Base-by-base conservation (phyloP, 352 stramenopile species). In the Phytopythium mirpurense region DNA sequence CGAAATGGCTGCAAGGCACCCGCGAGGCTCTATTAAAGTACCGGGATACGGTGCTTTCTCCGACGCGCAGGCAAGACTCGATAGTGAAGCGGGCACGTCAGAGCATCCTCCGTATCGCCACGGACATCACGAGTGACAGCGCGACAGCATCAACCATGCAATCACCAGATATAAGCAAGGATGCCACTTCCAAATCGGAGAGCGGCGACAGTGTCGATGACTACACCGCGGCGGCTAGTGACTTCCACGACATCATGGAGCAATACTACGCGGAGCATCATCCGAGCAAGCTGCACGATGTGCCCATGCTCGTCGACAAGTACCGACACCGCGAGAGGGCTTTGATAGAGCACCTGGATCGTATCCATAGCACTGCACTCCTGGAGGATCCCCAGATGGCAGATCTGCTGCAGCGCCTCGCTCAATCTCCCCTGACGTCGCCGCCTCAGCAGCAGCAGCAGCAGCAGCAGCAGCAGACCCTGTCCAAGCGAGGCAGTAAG, bases 251-350 rank as follows among this genome's bases (percentile, higher is more conserved):
- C 1, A 58, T 73, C 12, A 63, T 91, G 34, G 64, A 79, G 29
- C 53, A 63, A 44, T 83, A 79, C 27, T 90, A 89, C 38, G 43
- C 59, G 1, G 66, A 86, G 43, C 71, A 92, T 56, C 74, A 90
- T 36, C 60, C 78, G 0, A 63, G 60, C 21, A 92, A 92, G 56
- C 52, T 74, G 4, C 61, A 75, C 3, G 78, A 88, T 24, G 78
- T 90, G 0, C 63, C 56, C 0, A 83, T 87, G 66, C 61, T 83
- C 16, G 7, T 83, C 0, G 63, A 79, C 4, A 65, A 70, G 38
- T 86, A 86, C 51, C 56, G 63, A 31, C 56, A 62, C 5, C 69
- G 79, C 14, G 80, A 92, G 54, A 55, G 61, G 15, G 65, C 74
- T 2, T 60, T 92, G 1, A 46, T 90, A 0, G 65, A 74, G 15